Evolutionary conservation across 805 yeast species (phyloP).

Genomic region (Lachancea meyersii): DNA sequence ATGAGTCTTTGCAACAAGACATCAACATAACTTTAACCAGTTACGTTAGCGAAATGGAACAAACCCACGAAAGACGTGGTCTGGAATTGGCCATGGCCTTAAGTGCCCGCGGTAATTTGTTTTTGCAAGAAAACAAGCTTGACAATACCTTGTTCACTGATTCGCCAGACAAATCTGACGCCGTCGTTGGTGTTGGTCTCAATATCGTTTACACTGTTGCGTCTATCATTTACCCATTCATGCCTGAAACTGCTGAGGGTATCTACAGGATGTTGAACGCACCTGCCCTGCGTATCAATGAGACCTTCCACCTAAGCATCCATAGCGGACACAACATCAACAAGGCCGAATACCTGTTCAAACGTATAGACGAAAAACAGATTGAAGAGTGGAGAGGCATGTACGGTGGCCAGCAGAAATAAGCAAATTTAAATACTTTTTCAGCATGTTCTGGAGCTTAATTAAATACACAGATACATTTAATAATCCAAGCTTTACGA

Average conservation of each 20-base stretch:
- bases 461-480: neutral
- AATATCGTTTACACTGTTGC: conserved; percentile 83
- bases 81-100: conserved; percentile 86
- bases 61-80: conserved; percentile 78
- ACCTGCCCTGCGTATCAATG: conserved; percentile 72
- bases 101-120: conserved; percentile 88
- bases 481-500: neutral
- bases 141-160: conserved; percentile 80
- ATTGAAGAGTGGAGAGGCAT: conserved; percentile 78
- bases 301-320: conserved; percentile 62
- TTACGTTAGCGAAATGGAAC: conserved; percentile 71
- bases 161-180: conserved; percentile 75
- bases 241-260: conserved; percentile 73
- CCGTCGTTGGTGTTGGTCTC: conserved; percentile 86
- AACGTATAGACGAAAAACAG: conserved; percentile 84
- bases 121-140: conserved; percentile 91
- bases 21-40: conserved; percentile 52
- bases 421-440: neutral
- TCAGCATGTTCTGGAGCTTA: neutral
- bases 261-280: conserved; percentile 78
- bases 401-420: conserved; percentile 72
- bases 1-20: conserved; percentile 44
- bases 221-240: conserved; percentile 76
- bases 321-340: conserved; percentile 81
- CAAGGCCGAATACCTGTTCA: conserved; percentile 85